Base-by-base conservation (phyloP, 2,329 filamentous ascomycete species). In the Verticillium longisporum region DNA sequence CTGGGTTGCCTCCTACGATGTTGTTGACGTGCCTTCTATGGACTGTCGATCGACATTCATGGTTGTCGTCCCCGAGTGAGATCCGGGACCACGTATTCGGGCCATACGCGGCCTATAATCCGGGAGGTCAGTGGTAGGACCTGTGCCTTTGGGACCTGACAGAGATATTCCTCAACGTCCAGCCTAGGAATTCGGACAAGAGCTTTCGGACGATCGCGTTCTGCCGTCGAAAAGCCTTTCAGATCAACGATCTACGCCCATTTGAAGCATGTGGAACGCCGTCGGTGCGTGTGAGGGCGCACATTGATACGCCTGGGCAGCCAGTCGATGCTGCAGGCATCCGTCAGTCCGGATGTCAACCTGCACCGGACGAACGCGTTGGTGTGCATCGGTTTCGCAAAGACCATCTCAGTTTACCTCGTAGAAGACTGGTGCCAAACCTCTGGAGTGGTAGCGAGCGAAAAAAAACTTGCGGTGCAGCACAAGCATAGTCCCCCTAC, bases 81-180 rank as follows among this genome's bases (percentile, higher is more conserved):
- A 58, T 26, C 56, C 56, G 33, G 34, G 18, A 33, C 56, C 56
- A 58, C 37, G 26, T 41, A 15, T 41, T 58, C 56, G 56, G 56
- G 56, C 56, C 56, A 58, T 26, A 58, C 38, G 56, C 56, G 56
- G 56, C 56, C 56, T 58, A 58, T 58, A 58, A 32, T 50, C 56
- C 56, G 38, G 37, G 21, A 32, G 56, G 15, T 14, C 18, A 9
- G 6, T 33, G 26, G 56, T 58, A 15, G 56, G 38, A 58, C 56
- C 6, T 56, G 55, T 56, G 55, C 11, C 15, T 7, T 53, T 18
- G 45, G 45, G 45, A 21, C 45, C 7, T 53, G 45, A 18, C 45
- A 53, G 45, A 53, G 45, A 53, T 18, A 53, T 7, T 53, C 13
- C n/a, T 13, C 11, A 6, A 11, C 3, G 9, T 26, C 45, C 13